These are phyloP conservation scores for Jackrogersella multiformis DNA, from an alignment of 495 filamentous ascomycete species.

Conservation along the genomic window DNA sequence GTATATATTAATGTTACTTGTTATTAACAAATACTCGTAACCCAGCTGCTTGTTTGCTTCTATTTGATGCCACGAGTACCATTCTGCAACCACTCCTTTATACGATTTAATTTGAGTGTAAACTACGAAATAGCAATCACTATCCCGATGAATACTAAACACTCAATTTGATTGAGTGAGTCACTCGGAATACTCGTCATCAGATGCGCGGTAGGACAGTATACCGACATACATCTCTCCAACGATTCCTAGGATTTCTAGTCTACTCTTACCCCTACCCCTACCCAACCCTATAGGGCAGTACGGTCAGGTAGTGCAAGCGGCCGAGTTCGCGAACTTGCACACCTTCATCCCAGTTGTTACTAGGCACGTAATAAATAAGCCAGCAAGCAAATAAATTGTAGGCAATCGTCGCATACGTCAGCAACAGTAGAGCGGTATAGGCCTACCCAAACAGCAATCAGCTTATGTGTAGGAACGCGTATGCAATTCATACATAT, in stretches of 20 bases:
- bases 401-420: constrained; percentile 11
- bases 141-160: not conserved
- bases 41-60: not conserved
- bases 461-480: not conserved
- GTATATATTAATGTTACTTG: no score
- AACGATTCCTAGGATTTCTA: not conserved
- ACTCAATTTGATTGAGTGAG: constrained; percentile 5
- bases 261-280: no score
- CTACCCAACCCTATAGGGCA: not conserved
- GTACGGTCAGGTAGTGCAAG: not conserved
- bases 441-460: not conserved
- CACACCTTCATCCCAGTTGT: no score
- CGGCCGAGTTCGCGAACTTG: constrained; percentile 6
- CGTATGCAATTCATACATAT: no score
- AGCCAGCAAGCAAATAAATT: no score
- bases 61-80: not conserved
- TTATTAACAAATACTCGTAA: no score
- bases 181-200: constrained; percentile 30
- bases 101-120: not conserved
- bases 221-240: not conserved
- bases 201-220: constrained; percentile 7
- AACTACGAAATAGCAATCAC: not conserved
- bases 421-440: constrained; percentile 17
- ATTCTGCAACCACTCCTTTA: not conserved
- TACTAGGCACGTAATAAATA: no score